These are phyloP conservation scores for Penicillium sp. DNA, from an alignment of 2,329 filamentous ascomycete genomes.

Conservation along the genomic window DNA sequence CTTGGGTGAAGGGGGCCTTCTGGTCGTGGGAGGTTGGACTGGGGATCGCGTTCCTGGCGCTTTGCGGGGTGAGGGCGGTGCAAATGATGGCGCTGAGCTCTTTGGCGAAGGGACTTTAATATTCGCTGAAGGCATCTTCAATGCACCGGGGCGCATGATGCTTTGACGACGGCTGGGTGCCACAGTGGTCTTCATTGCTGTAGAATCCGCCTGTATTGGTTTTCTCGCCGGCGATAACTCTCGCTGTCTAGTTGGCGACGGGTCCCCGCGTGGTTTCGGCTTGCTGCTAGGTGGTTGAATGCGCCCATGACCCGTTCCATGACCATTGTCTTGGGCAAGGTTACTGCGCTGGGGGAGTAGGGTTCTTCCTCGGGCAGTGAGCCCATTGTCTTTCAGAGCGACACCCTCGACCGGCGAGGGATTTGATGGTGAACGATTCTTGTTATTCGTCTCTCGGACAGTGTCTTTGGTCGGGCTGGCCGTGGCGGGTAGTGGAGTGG, in stretches of 20 bases:
- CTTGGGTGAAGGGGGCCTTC: conserved; percentile 19
- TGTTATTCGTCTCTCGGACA: conserved; percentile 9
- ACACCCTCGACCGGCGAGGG: conserved; percentile 11
- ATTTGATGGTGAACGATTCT: conserved; percentile 5
- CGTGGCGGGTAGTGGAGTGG: background rate
- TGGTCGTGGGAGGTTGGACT: conserved; percentile 6
- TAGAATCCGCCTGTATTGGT: conserved; percentile 5
- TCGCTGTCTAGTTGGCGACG: conserved; percentile 12
- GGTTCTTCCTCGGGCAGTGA: conserved; percentile 22
- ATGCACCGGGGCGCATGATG: conserved; percentile 22
- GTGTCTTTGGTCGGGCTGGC: conserved; percentile 11
- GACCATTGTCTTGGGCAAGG: conserved; percentile 15
- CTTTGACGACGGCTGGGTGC: conserved; percentile 24
- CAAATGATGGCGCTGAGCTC: conserved; percentile 13
- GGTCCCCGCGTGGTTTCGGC: conserved; percentile 12
- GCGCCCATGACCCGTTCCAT: conserved; percentile 12
- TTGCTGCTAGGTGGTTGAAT: conserved; percentile 16
- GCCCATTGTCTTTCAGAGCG: conserved; percentile 14
- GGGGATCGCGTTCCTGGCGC: conserved; percentile 8
- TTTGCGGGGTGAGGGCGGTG: conserved; percentile 22
- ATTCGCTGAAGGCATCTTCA: conserved; percentile 16
- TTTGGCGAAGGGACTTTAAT: conserved; percentile 15
- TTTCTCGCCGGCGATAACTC: conserved; percentile 2
- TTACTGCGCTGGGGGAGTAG: conserved; percentile 27
- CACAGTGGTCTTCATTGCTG: background rate